Base-by-base conservation (phyloP, 2,329 filamentous ascomycete genomes). In the Penicillium psychrosexuale region DNA sequence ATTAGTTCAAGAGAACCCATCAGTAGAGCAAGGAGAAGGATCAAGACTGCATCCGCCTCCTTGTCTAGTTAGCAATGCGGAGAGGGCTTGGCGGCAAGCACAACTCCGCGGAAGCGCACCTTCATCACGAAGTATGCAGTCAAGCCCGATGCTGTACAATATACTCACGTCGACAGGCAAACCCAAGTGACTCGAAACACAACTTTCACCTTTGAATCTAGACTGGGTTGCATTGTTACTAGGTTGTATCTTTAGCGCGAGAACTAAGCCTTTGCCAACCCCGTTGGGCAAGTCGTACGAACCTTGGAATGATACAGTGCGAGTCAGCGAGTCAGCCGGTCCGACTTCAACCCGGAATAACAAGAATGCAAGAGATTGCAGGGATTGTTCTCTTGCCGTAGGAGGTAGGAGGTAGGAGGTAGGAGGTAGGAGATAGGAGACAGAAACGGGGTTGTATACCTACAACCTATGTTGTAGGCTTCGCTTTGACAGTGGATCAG, bases 241-340 rank as follows among this genome's bases (percentile, higher is more conserved):
- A 17, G 19, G 37, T 24, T 17, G 27, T 19, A 24, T 8, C 1
- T 38, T 28, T 22, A 39, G 28, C 17, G 9, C 28, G 28, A 19
- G 44, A 57, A 55, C 36, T 54, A 63, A 63, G 60, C 61, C 59
- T 62, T 61, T 58, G 55, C 58, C 55, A 56, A 61, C 40, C 44
- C 51, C 47, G 54, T 46, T 13, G 27, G 39, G 15, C 31, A 22
- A 22, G 49, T 60, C 30, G 39, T 48, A 53, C 44, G 30, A 42
- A 24, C 27, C 22, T 24, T 24, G 22, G 22, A 24, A 24, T 24
- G 19, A 53, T 24, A 46, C 37, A 22, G 39, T 53, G 38, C 27
- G 50, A 36, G 53, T 54, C 49, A 30, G 36, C 15, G 47, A 51
- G 5, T 2, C 22, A 24, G 22, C 12, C 9, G 38, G 15, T 27